phyloP scores from a whole-genome alignment of 371 early-diverging fungal species.

The Circinella minor region DNA sequence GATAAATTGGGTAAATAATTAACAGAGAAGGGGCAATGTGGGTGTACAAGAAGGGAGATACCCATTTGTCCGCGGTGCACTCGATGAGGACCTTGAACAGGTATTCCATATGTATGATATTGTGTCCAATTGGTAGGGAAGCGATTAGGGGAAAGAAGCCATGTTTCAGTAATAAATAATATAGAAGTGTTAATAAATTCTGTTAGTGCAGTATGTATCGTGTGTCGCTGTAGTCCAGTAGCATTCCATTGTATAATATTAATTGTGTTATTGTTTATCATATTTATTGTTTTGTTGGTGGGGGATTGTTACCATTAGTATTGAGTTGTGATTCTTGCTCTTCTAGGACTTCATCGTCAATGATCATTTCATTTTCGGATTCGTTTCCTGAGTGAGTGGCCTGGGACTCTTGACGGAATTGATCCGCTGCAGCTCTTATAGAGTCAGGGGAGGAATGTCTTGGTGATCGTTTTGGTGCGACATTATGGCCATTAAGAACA shows the following conservation, averaged over 20 bases:
- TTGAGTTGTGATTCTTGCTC: too few relatives aligned
- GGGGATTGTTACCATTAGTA: not conserved
- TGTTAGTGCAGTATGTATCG: not conserved
- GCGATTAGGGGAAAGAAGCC: not conserved
- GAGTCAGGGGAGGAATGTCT: too few relatives aligned
- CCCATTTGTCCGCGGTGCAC: not conserved
- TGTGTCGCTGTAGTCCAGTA: not conserved
- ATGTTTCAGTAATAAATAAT: slow-evolving; percentile 8
- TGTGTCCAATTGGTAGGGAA: slow-evolving; percentile 1
- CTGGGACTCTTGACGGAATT: too few relatives aligned
- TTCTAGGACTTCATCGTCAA: too few relatives aligned
- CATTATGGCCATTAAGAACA: too few relatives aligned
- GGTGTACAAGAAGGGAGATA: not conserved
- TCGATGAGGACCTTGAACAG: not conserved
- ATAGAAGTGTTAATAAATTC: not conserved
- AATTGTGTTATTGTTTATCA: not conserved
- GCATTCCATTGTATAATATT: not conserved
- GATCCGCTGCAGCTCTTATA: too few relatives aligned
- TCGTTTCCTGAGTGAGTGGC: too few relatives aligned
- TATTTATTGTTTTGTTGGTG: not conserved
- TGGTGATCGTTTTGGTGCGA: too few relatives aligned
- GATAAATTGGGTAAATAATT: not conserved
- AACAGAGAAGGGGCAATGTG: not conserved
- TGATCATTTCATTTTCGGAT: too few relatives aligned
- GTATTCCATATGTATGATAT: slow-evolving; percentile 10